A percentile compares a stretch with the other conserved stretches of the same genome.
Conservation (phyloP, 2,329 filamentous ascomycete species). For the Lasiodiplodia gonubiensis region DNA sequence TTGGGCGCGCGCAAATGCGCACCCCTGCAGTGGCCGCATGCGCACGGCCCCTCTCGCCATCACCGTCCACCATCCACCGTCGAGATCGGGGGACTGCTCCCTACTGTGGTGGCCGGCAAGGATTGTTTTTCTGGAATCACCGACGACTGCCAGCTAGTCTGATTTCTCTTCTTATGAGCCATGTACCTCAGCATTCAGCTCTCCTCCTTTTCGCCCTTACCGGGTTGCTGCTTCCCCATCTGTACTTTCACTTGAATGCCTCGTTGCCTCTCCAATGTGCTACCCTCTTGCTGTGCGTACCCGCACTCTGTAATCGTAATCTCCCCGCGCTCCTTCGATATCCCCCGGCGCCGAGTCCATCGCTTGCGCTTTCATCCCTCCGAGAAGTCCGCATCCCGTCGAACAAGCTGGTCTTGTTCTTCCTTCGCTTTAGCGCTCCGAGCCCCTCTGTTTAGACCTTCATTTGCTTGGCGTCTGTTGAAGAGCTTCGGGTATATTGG, state of each 20-base stretch:
- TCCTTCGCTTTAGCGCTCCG: neutral
- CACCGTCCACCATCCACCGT: constrained; percentile 17
- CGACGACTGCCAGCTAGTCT: neutral
- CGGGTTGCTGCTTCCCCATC: constrained; percentile 24
- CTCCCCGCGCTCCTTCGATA: neutral
- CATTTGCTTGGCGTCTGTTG: neutral
- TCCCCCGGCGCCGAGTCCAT: neutral
- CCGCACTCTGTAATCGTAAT: constrained; percentile 19
- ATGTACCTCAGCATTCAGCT: neutral
- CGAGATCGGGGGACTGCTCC: neutral
- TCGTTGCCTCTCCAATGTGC: neutral
- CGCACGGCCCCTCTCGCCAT: neutral
- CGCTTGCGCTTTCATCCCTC: neutral
- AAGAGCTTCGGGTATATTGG: neutral
- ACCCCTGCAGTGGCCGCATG: constrained; percentile 7
- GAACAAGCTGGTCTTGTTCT: constrained; percentile 25
- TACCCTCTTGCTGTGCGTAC: neutral
- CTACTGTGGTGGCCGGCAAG: neutral
- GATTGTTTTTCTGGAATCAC: constrained; percentile 7
- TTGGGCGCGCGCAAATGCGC: neutral
- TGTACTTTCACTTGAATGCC: constrained; percentile 1
- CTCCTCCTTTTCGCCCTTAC: neutral
- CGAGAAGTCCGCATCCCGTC: neutral
- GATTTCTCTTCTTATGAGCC: constrained; percentile 6
- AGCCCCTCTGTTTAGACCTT: neutral